Conservation (phyloP, 805 yeast genomes). For the Blastobotrys americana region DNA sequence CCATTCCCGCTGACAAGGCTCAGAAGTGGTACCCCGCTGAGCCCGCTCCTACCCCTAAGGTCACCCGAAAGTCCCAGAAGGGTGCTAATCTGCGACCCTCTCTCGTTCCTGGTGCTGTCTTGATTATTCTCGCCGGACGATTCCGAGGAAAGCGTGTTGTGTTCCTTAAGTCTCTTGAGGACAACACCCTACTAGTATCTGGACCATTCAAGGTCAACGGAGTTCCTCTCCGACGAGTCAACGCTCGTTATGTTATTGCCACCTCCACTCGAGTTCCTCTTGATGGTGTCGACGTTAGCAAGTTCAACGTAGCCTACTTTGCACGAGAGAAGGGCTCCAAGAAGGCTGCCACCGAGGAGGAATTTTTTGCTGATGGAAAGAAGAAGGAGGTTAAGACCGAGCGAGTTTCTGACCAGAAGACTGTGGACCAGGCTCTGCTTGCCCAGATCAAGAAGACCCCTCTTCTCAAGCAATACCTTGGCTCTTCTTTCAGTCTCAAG, state of each 20-base stretch:
- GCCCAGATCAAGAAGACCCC: slow-evolving; percentile 96
- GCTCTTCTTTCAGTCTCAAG: slow-evolving; percentile 93
- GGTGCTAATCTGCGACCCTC: slow-evolving; percentile 95
- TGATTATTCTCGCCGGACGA: slow-evolving; percentile 96
- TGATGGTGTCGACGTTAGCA: slow-evolving; percentile 73
- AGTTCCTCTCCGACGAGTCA: slow-evolving; percentile 99
- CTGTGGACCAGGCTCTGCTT: slow-evolving; percentile 85
- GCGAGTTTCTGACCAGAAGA: slow-evolving; percentile 95
- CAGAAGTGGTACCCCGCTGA: slow-evolving; percentile 82
- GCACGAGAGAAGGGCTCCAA: slow-evolving; percentile 86
- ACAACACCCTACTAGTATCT: slow-evolving; percentile 92
- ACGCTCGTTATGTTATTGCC: slow-evolving; percentile 97
- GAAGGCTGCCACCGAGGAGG: slow-evolving; percentile 80
- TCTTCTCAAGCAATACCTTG: slow-evolving; percentile 91
- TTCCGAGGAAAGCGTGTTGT: slow-evolving; percentile 99
- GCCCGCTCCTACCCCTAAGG: slow-evolving; percentile 73
- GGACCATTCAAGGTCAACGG: slow-evolving; percentile 99
- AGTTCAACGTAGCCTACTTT: slow-evolving; percentile 90
- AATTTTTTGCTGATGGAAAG: slow-evolving; percentile 69
- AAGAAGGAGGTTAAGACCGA: slow-evolving; percentile 86
- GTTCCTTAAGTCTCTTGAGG: slow-evolving; percentile 92
- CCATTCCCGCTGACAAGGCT: slow-evolving; percentile 42
- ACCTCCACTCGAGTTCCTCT: slow-evolving; percentile 89
- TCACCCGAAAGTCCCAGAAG: slow-evolving; percentile 82
- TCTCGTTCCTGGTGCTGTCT: slow-evolving; percentile 95